A percentile compares a stretch with the other conserved stretches of the same genome.
Conservation (phyloP, 352 stramenopile species). For the Pythium aphanidermatum region DNA sequence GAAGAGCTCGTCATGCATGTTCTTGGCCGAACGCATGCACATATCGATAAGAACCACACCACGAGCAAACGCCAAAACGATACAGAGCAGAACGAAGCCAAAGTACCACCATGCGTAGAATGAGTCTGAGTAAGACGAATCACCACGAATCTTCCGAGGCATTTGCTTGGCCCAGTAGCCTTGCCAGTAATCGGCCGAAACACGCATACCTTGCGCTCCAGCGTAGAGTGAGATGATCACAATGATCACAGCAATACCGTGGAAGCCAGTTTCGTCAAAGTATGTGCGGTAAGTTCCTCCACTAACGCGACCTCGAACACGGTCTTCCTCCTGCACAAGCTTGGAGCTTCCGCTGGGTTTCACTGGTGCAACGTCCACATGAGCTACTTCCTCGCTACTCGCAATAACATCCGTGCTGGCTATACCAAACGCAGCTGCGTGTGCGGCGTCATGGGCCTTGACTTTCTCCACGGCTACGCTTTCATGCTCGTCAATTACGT, state of each 20-base stretch:
- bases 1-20: slow-evolving; percentile 42
- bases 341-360: slow-evolving; percentile 1
- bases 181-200: slow-evolving; percentile 9
- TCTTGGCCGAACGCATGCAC: slow-evolving; percentile 24
- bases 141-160: slow-evolving; percentile 8
- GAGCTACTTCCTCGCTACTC: not conserved
- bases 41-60: slow-evolving; percentile 30
- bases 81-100: slow-evolving; percentile 25
- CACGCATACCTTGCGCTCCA: slow-evolving; percentile 1
- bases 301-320: slow-evolving; percentile 14
- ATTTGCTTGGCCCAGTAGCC: slow-evolving; percentile 19
- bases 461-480: slow-evolving; percentile 10
- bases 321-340: slow-evolving; percentile 18
- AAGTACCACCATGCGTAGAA: slow-evolving; percentile 37
- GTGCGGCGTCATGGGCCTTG: slow-evolving; percentile 12
- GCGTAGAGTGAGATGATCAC: slow-evolving; percentile 2
- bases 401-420: not conserved
- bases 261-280: slow-evolving; percentile 18
- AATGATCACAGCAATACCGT: slow-evolving; percentile 7
- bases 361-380: not conserved
- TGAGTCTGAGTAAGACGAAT: slow-evolving; percentile 5
- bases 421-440: not conserved
- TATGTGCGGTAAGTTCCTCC: slow-evolving; percentile 15
- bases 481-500: slow-evolving; percentile 18
- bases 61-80: slow-evolving; percentile 18